Conservation (phyloP, 495 filamentous ascomycete species). For the Penicillium samsonianum region DNA sequence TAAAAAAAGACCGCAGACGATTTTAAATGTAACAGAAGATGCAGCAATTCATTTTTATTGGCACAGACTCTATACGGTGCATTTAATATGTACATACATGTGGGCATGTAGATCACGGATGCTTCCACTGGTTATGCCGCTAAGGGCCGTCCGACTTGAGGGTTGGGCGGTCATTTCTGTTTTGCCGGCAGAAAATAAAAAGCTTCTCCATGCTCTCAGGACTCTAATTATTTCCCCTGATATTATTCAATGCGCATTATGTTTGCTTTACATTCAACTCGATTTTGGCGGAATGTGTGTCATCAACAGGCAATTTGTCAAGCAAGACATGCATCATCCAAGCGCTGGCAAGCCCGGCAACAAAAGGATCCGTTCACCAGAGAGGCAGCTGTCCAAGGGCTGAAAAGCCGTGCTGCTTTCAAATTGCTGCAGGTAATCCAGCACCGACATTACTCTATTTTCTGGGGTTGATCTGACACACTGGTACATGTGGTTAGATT, state of each 20-base stretch:
- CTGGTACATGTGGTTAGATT: conserved; percentile 51
- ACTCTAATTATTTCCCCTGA: background rate
- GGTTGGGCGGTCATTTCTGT: conserved; percentile 2
- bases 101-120: background rate
- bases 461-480: conserved; percentile 5
- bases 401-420: conserved; percentile 89
- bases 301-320: conserved; percentile 7
- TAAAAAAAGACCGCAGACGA: conserved; percentile 75
- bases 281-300: background rate
- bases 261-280: conserved; percentile 10
- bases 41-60: background rate
- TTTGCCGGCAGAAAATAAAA: conserved; percentile 15
- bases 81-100: background rate
- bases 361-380: conserved; percentile 66
- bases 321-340: conserved; percentile 62
- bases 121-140: background rate
- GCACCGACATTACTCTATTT: background rate
- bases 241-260: conserved; percentile 3
- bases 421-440: conserved; percentile 75
- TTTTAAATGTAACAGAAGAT: conserved; percentile 4
- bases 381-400: conserved; percentile 68
- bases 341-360: conserved; percentile 81
- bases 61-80: background rate
- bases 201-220: background rate
- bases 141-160: background rate